Conservation (phyloP, 2,329 filamentous ascomycete genomes). For the Phialocephala subalpina region DNA sequence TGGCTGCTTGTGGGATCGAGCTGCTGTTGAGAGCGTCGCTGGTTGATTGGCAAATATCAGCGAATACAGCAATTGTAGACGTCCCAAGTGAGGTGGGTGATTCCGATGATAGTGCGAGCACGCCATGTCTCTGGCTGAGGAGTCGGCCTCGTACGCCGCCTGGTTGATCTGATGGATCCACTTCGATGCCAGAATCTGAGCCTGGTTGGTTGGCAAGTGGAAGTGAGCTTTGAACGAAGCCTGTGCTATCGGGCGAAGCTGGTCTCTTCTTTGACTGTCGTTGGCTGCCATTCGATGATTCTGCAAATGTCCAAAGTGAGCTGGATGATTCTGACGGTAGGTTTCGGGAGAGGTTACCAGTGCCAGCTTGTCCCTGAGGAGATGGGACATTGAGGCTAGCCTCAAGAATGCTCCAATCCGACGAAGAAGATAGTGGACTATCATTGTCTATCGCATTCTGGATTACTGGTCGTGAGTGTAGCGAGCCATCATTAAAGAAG, state of each 20-base stretch:
- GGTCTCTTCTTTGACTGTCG: constrained; percentile 10
- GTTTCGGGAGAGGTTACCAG: not conserved
- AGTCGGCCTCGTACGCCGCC: constrained; percentile 3
- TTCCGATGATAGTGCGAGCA: not conserved
- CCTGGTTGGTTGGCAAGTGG: constrained; percentile 7
- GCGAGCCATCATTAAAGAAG: constrained; percentile 1
- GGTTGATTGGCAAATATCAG: constrained; percentile 2
- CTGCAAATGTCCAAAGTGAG: too few species aligned
- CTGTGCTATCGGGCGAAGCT: not conserved
- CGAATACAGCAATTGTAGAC: constrained; percentile 1
- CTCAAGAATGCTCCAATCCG: constrained; percentile 23
- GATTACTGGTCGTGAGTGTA: not conserved
- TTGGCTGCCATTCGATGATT: not conserved
- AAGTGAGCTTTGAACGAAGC: not conserved
- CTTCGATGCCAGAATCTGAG: constrained; percentile 9
- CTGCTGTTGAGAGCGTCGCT: constrained; percentile 1
- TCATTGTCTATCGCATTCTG: constrained; percentile 2
- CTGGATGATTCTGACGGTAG: too few species aligned
- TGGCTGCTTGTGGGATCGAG: constrained; percentile 10
- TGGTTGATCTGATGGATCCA: constrained; percentile 24
- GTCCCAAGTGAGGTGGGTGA: not conserved
- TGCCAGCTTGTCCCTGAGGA: not conserved
- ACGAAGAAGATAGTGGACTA: constrained; percentile 1
- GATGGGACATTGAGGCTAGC: constrained; percentile 9
- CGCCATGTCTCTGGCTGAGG: not conserved